Evolutionary conservation across 2,329 filamentous ascomycete species (phyloP).

Genomic region (Davidsoniella neocaledoniae): DNA sequence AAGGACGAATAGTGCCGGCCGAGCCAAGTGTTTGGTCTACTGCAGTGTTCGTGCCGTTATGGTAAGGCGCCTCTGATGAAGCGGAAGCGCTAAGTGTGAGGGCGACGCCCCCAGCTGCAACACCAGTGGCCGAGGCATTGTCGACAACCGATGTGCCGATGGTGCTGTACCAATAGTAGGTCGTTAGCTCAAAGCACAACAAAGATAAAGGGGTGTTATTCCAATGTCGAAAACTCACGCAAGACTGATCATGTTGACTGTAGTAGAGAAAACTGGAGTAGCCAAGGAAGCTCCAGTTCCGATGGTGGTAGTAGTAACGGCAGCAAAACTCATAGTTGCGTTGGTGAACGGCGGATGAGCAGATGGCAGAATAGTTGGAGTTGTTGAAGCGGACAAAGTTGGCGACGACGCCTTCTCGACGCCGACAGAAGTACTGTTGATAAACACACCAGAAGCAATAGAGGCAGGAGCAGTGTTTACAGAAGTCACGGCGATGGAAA

Average conservation of each 20-base stretch:
- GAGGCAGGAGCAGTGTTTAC: slow-evolving; percentile 6
- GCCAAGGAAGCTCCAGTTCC: slow-evolving; percentile 6
- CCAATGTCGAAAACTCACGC: too few relatives aligned
- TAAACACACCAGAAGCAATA: background rate
- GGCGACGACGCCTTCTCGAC: background rate
- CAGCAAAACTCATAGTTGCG: background rate
- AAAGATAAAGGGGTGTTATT: too few relatives aligned
- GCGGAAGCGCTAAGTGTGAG: background rate
- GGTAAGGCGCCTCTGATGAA: background rate
- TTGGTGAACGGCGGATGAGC: background rate
- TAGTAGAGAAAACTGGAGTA: background rate
- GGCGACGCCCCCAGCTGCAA: background rate
- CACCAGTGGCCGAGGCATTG: too few relatives aligned
- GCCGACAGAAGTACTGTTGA: background rate
- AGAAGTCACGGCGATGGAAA: slow-evolving; percentile 1
- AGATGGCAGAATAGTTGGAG: background rate
- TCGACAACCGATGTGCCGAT: too few relatives aligned
- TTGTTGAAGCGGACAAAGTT: too few relatives aligned
- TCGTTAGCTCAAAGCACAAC: too few relatives aligned
- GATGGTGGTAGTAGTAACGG: slow-evolving; percentile 3
- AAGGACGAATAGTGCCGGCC: background rate
- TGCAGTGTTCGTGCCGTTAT: background rate
- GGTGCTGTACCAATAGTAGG: too few relatives aligned
- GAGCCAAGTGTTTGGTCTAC: background rate
- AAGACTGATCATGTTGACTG: too few relatives aligned